Percentiles rank a stretch among this genome's conserved stretches.
phyloP scores from a whole-genome alignment of 108 stramenopile species.

The Nannochloropsis salina region DNA sequence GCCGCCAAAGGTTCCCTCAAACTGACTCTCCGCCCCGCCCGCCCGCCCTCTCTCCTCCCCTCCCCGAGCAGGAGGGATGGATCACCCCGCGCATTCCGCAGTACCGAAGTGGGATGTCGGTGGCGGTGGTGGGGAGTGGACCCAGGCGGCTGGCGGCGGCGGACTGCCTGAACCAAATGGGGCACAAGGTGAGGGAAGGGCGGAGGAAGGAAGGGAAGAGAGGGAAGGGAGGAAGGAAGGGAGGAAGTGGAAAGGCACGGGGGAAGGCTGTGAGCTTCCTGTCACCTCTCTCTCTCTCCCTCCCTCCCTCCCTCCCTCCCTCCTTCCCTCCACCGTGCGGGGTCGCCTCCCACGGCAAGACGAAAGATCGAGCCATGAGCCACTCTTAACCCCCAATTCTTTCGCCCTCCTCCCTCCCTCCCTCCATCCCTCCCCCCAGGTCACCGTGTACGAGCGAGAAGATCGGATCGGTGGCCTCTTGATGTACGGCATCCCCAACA shows the following conservation, averaged over 20 bases:
- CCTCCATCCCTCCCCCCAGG: constrained; percentile 4
- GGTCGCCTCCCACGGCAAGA: too few species aligned
- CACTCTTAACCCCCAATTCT: too few species aligned
- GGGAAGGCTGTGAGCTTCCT: too few species aligned
- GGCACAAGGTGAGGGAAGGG: constrained; percentile 69
- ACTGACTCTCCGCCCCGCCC: too few species aligned
- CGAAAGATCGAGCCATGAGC: too few species aligned
- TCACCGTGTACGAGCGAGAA: constrained; percentile 78
- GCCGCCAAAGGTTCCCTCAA: too few species aligned
- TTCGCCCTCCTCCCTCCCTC: too few species aligned
- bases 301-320: neutral
- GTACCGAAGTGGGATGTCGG: constrained; percentile 77
- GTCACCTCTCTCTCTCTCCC: too few species aligned
- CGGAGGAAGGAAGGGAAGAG: too few species aligned
- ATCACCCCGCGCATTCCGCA: constrained; percentile 79
- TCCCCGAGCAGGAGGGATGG: constrained; percentile 85
- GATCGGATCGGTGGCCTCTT: constrained; percentile 90
- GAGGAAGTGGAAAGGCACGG: neutral
- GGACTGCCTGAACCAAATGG: constrained; percentile 90
- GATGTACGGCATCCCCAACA: constrained; percentile 97
- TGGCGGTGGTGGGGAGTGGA: constrained; percentile 87
- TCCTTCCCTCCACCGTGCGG: neutral
- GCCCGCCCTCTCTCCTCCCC: too few species aligned
- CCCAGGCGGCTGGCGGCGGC: constrained; percentile 81
- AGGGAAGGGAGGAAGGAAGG: neutral